Evolutionary conservation across 1,284 basidiomycete species (phyloP), one percentile per base, ranked within the genome.

Genomic region (Malassezia arunalokei): DNA sequence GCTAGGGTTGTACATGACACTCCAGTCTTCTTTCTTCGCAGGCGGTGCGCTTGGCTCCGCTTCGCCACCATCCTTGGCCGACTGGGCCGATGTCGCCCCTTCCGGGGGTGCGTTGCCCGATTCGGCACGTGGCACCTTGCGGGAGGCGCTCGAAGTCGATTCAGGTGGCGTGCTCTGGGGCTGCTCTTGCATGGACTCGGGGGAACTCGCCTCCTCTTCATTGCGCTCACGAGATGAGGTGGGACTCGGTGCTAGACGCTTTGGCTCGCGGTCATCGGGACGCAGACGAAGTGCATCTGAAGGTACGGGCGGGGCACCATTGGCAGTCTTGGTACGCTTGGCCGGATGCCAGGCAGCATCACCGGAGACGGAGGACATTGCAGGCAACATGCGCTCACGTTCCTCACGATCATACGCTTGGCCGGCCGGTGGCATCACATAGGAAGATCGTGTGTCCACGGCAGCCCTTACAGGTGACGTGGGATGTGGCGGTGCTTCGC

Each of bases 1-100:
- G 65, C 85, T 84, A 12, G 86, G 84, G 73, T 89, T 94, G 78
- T 89, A 95, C 47, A 94, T 81, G 15, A 87, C 89, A 66, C 91
- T 86, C 92, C 92, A 98, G 74, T 96, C 94, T 72, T 90, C 86
- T 74, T 86, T 87, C 64, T 80, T 80, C 49, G 79, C 8, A 15
- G 39, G 39, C 39, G 39, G 11, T 40, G 20, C n/a, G 39, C 20
- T n/a, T 24, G 9, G 11, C 14, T n/a, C 17, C n/a, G 14, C 39
- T 40, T n/a, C 39, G 33, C 33, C 33, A 12, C 11, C 33, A 12
- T 15, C 33, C 33, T 35, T 35, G 11, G 15, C 11, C 33, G 33
- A 35, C 15, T 11, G 11, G 11, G 33, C 15, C 33, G 33, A 35
- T 12, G 33, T 5, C 33, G 33, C 33, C 11, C 11, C 33, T 12